Evolutionary conservation across 2,329 filamentous ascomycete genomes (phyloP).

Genomic region (Decorospora gaudefroyi): DNA sequence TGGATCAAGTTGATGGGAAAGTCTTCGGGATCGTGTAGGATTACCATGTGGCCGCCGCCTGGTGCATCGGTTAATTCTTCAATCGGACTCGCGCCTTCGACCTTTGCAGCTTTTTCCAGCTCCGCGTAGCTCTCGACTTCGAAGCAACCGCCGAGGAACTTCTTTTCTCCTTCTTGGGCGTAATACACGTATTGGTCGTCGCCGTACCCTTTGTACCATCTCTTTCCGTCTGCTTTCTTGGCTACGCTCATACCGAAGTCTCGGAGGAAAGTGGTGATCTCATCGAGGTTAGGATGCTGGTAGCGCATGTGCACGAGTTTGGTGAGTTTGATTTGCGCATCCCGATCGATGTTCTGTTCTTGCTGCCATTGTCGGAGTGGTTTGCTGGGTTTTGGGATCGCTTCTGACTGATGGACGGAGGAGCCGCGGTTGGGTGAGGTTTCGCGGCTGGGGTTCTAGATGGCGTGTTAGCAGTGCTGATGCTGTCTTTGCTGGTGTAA

Average conservation of each 20-base stretch:
- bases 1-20: slow-evolving; percentile 63
- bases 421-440: slow-evolving; percentile 49
- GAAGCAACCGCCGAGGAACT: slow-evolving; percentile 63
- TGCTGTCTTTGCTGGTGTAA: background rate
- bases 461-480: slow-evolving; percentile 2
- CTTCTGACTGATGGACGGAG: slow-evolving; percentile 47
- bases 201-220: slow-evolving; percentile 66
- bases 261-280: slow-evolving; percentile 53
- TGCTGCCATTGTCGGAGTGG: slow-evolving; percentile 48
- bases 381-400: slow-evolving; percentile 45
- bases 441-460: slow-evolving; percentile 38
- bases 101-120: slow-evolving; percentile 53
- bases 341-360: slow-evolving; percentile 49
- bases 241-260: slow-evolving; percentile 47
- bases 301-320: slow-evolving; percentile 60
- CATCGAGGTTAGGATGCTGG: slow-evolving; percentile 56
- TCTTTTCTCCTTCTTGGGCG: slow-evolving; percentile 55
- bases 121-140: slow-evolving; percentile 62
- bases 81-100: slow-evolving; percentile 56
- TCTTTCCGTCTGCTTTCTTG: slow-evolving; percentile 40
- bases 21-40: slow-evolving; percentile 54
- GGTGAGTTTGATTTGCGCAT: slow-evolving; percentile 54
- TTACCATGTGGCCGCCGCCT: slow-evolving; percentile 59
- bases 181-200: slow-evolving; percentile 64
- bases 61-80: slow-evolving; percentile 58